A percentile compares a stretch with the other conserved stretches of the same genome.
Evolutionary conservation across 345 rosid species (phyloP).

Genomic region (Eucalyptus brandiana): DNA sequence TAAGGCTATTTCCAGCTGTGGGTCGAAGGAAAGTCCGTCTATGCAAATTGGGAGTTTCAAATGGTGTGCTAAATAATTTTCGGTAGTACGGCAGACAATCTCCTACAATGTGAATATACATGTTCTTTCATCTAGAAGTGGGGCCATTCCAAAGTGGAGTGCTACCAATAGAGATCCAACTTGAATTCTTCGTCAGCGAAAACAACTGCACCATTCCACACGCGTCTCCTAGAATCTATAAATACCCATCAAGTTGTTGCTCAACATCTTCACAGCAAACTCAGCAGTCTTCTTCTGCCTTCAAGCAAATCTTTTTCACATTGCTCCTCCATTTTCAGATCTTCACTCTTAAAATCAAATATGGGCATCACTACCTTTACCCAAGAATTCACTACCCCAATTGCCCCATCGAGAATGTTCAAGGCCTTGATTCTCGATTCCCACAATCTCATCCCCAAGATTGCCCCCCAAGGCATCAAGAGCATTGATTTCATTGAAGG

Average conservation of each 20-base stretch:
- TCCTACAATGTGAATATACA: not conserved
- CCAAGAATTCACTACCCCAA: not conserved
- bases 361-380: not conserved
- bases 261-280: not conserved
- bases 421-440: not conserved
- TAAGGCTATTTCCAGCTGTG: not conserved
- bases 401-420: not conserved
- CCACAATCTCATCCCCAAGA: not conserved
- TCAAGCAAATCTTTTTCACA: not conserved
- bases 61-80: not conserved
- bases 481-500: constrained; percentile 9
- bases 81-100: not conserved
- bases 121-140: not conserved
- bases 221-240: not conserved
- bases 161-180: not conserved
- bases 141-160: not conserved
- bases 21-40: not conserved
- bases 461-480: constrained; percentile 10
- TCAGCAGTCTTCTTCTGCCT: not conserved
- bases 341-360: not conserved
- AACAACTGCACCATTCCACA: not conserved
- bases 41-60: not conserved
- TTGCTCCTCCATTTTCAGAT: not conserved
- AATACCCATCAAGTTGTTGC: not conserved
- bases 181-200: not conserved